phyloP scores from a whole-genome alignment of 352 stramenopile genomes.

The Globisporangium polare region DNA sequence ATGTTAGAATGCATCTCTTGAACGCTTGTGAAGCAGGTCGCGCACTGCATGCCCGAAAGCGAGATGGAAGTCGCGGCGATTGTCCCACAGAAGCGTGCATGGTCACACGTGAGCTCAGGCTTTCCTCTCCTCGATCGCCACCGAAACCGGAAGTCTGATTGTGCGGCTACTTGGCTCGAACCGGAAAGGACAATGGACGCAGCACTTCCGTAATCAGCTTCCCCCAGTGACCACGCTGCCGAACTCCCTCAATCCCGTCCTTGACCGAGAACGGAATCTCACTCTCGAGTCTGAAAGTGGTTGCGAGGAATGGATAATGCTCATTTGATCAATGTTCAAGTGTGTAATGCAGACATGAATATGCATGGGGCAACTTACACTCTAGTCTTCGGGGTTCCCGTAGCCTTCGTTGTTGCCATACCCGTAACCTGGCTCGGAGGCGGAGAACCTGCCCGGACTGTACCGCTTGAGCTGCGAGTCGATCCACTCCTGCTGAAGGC shows the following conservation, averaged over 20 bases:
- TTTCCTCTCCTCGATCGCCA: not conserved
- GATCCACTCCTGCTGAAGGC: constrained; percentile 66
- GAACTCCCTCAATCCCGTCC: too few relatives aligned
- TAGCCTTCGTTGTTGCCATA: constrained; percentile 2
- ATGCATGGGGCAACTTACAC: not conserved
- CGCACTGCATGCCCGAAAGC: too few relatives aligned
- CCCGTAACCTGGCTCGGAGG: not conserved
- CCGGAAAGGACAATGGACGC: not conserved
- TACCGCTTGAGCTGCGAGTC: constrained; percentile 27
- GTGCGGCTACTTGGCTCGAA: not conserved
- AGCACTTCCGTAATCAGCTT: too few relatives aligned
- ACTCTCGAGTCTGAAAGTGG: not conserved
- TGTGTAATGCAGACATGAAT: not conserved
- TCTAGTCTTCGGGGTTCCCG: constrained; percentile 9
- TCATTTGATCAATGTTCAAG: too few relatives aligned
- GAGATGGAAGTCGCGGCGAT: too few relatives aligned
- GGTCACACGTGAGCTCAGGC: not conserved
- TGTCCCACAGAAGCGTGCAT: not conserved
- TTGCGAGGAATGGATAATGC: not conserved
- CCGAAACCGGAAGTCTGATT: not conserved
- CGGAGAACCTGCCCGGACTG: not conserved
- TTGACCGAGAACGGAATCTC: too few relatives aligned
- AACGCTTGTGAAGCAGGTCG: not conserved
- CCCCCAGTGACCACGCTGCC: too few relatives aligned
- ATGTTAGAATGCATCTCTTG: not conserved